Percentiles rank a stretch among this genome's conserved stretches.
These are phyloP conservation scores for Tulasnella calospora DNA, from an alignment of 768 basidiomycete genomes.

Conservation along the genomic window DNA sequence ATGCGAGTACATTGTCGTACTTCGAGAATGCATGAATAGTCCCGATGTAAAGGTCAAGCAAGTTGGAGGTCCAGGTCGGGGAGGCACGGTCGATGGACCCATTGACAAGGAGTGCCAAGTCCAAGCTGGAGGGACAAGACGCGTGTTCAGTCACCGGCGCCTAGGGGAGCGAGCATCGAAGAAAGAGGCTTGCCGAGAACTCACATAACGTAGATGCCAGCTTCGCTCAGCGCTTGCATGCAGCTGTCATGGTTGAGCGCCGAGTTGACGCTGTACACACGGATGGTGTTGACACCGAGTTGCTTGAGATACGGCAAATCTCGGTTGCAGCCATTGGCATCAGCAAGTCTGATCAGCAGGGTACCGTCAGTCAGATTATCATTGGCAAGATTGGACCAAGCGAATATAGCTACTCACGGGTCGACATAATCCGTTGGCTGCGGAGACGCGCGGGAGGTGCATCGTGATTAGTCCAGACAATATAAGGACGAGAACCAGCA, in stretches of 20 bases:
- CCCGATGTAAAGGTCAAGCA: slow-evolving; percentile 66
- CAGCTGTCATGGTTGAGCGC: slow-evolving; percentile 80
- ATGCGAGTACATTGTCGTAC: slow-evolving; percentile 86
- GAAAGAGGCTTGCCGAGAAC: slow-evolving; percentile 33
- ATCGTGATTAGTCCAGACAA: not conserved
- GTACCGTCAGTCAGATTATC: not conserved
- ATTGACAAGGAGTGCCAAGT: slow-evolving; percentile 77
- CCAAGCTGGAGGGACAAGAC: slow-evolving; percentile 52
- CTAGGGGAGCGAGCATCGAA: not conserved
- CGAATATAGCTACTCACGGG: slow-evolving; percentile 39
- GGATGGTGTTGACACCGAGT: slow-evolving; percentile 74
- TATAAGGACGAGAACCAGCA: slow-evolving; percentile 23
- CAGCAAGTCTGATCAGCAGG: slow-evolving; percentile 43
- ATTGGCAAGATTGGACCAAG: not conserved
- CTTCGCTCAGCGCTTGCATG: slow-evolving; percentile 69
- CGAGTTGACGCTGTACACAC: slow-evolving; percentile 82
- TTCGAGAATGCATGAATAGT: slow-evolving; percentile 77
- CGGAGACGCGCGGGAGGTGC: slow-evolving; percentile 34
- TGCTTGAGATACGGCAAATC: slow-evolving; percentile 74
- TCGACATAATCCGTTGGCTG: slow-evolving; percentile 71
- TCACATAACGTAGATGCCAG: slow-evolving; percentile 86
- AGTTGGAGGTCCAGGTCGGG: slow-evolving; percentile 75
- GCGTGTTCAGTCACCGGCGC: slow-evolving; percentile 5
- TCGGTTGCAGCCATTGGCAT: slow-evolving; percentile 60
- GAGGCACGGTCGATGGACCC: slow-evolving; percentile 68